Evolutionary conservation across 441 rosid genomes (phyloP), one percentile per base, ranked within the genome.

Genomic region (Aleurites moluccanus): DNA sequence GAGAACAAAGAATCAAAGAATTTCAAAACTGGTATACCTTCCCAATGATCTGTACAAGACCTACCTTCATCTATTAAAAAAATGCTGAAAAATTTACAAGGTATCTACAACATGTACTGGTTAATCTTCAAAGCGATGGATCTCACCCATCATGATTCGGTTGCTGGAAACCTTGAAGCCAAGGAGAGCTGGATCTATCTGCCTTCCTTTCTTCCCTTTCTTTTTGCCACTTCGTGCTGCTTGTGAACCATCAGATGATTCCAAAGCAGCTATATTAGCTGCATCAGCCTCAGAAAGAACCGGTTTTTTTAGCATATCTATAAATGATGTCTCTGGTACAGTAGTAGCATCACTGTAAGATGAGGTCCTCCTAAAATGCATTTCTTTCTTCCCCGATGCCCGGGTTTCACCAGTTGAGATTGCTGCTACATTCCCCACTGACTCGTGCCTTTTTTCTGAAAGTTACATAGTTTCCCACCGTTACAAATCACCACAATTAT

Each of bases 121-220:
- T 65, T 78, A 88, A 64, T 91, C 94, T 30, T 91, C 91, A 20
- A 80, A 78, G 6, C 87, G 85, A 49, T 90, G 92, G 69, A 92
- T 90, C 76, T 92, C 93, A 28, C 95, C 97, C 94, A 90, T 90
- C 76, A 90, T 77, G 27, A 91, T 88, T 27, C 97, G 92, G 72
- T 92, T 92, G 86, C 97, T 92, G 11, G 90, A 72, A 47, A 92
- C 97, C 76, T 89, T 92, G 72, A 92, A 92, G 35, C 97, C 97
- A 6, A 92, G 91, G 25, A 92, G 85, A 42, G 93, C 85, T 4
- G 93, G 93, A 84, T 88, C 91, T 14, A 90, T 83, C 75, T 90
- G 94, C 71, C 87, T 88, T 70, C 97, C 95, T 80, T 88, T 90
- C 83, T 92, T 92, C 71, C 92, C 93, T 78, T 88, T 92, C 83